Evolutionary conservation across 768 basidiomycete genomes (phyloP), one percentile per base, ranked within the genome.

Genomic region (Termitomyces eurrhizus): DNA sequence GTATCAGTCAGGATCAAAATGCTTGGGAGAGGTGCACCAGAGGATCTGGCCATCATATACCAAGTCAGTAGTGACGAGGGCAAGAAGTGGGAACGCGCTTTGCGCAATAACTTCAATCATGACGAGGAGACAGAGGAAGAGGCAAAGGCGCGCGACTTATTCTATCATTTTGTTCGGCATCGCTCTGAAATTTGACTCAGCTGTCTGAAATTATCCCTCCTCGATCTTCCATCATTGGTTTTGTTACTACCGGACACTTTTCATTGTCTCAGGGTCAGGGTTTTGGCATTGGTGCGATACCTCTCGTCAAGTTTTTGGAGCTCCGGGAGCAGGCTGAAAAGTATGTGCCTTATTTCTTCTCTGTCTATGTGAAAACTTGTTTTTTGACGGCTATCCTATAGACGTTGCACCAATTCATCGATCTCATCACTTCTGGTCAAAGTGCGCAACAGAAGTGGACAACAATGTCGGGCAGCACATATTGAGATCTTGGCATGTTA

Each of bases 181-280:
- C 5, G 24, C 41, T 37, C 44, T 46, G 24, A 46, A 36, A 35
- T 42, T 21, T 35, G 26, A 26, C 37, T 7, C 60, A 88, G 87
- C 67, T 86, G 4, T 79, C 78, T 13, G 75, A 79, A 60, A 63
- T 71, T 7, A 70, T 73, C 7, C 78, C 85, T 6, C 66, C 75
- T 1, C 68, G 77, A 51, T 69, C 75, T 3, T 68, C 73, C 3
- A 78, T 91, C 29, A 84, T 96, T 56, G 95, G 96, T 0, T 92
- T 90, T 67, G 80, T 94, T 21, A 93, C 93, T 0, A 88, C 90
- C 2, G 95, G 95, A 0, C 87, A 86, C 61, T 89, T 83, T 69
- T 95, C 95, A 1, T 79, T 98, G 8, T 80, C 85, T 0, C 82
- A 86, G 33, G 95, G 95, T 0, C 75, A 82, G 60, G 94, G 92